A percentile compares a stretch with the other conserved stretches of the same genome.
phyloP scores from a whole-genome alignment of 148 eudicot species.

The Heliosperma pusillum region DNA sequence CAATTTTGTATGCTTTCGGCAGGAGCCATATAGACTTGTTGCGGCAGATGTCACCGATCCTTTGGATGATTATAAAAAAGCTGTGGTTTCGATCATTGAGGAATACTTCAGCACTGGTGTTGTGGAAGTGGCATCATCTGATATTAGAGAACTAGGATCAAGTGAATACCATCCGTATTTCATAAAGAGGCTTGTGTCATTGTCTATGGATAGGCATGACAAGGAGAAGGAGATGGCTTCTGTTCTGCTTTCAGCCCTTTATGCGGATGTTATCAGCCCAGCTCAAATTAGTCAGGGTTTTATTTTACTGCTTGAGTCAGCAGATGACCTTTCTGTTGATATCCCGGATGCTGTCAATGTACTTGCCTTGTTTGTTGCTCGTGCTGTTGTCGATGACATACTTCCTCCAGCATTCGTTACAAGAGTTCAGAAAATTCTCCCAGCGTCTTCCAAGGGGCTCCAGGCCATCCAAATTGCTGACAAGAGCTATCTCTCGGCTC shows the following conservation, averaged over 20 bases:
- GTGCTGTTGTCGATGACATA: constrained; percentile 92
- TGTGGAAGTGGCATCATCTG: constrained; percentile 73
- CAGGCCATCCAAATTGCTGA: constrained; percentile 76
- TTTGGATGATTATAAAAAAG: constrained; percentile 88
- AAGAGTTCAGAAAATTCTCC: constrained; percentile 54
- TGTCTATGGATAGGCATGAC: constrained; percentile 93
- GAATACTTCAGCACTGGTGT: constrained; percentile 81
- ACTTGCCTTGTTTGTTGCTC: constrained; percentile 78
- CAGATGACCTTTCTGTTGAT: constrained; percentile 86
- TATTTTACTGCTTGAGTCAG: constrained; percentile 76
- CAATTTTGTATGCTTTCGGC: neutral
- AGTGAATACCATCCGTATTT: constrained; percentile 84
- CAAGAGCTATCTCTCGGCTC: constrained; percentile 96
- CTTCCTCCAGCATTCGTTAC: constrained; percentile 90
- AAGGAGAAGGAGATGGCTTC: constrained; percentile 99
- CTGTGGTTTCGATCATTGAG: constrained; percentile 75
- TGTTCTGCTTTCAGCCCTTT: constrained; percentile 81
- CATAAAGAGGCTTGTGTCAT: constrained; percentile 77
- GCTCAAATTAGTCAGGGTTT: constrained; percentile 86
- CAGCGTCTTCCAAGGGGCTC: constrained; percentile 59
- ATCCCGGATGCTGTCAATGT: constrained; percentile 76
- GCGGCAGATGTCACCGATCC: constrained; percentile 73
- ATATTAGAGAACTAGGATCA: constrained; percentile 77
- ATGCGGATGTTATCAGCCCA: constrained; percentile 74
- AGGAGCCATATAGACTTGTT: constrained; percentile 93